Percentiles rank a stretch among this genome's conserved stretches.
Evolutionary conservation across 1,284 basidiomycete genomes (phyloP).

Genomic region (Rhodotorula mucilaginosa): DNA sequence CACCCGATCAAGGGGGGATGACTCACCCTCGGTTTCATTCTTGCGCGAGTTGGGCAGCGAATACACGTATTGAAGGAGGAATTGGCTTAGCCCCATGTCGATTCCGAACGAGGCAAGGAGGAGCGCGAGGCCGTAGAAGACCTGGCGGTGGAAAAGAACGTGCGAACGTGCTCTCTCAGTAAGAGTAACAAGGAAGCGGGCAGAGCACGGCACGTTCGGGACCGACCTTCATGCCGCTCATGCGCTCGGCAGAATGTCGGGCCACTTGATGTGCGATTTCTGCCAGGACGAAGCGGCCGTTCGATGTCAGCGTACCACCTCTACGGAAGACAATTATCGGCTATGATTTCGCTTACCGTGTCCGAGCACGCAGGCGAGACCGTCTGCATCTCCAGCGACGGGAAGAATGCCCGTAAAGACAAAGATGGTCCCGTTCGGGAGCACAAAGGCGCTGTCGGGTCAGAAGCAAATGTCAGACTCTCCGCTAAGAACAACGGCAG

Average conservation of each 20-base stretch:
- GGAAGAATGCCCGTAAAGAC: conserved; percentile 86
- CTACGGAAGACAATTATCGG: too few species aligned
- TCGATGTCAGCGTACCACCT: too few species aligned
- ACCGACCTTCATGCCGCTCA: conserved; percentile 40
- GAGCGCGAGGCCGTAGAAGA: conserved; percentile 57
- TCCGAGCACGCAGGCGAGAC: conserved; percentile 78
- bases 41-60: conserved; percentile 77
- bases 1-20: conserved; percentile 52
- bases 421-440: conserved; percentile 65
- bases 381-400: conserved; percentile 66
- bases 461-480: background rate
- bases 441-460: conserved; percentile 21
- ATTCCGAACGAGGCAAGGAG: conserved; percentile 61
- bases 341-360: conserved; percentile 61
- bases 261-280: conserved; percentile 86
- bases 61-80: conserved; percentile 59
- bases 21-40: conserved; percentile 72
- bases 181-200: background rate
- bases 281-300: conserved; percentile 43
- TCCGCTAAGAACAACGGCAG: background rate
- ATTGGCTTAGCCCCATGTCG: conserved; percentile 57
- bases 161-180: conserved; percentile 5
- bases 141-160: conserved; percentile 58
- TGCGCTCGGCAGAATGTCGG: conserved; percentile 69
- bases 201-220: conserved; percentile 4